A percentile compares a stretch with the other conserved stretches of the same genome.
These are phyloP conservation scores for Trypanosoma scelopori DNA, from an alignment of 208 protist species.

Conservation along the genomic window DNA sequence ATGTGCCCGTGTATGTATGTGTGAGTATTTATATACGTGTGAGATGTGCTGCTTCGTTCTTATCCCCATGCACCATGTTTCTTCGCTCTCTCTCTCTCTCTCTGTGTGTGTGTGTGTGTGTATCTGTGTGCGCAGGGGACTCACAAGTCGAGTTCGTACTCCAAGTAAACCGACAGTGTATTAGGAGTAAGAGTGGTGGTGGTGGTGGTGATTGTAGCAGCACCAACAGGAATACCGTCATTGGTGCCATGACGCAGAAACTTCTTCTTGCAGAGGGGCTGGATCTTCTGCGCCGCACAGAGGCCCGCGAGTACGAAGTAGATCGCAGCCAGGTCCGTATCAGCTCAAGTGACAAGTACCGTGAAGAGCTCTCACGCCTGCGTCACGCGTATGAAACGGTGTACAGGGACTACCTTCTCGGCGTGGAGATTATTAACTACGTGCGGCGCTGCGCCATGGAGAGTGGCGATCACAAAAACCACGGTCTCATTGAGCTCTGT, in stretches of 20 bases:
- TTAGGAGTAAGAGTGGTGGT: neutral
- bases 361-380: constrained; percentile 48
- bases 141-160: no score
- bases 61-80: no score
- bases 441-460: constrained; percentile 57
- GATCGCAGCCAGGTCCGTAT: constrained; percentile 54
- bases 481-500: constrained; percentile 62
- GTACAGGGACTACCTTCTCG: constrained; percentile 63
- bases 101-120: no score
- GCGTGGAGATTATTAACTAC: constrained; percentile 76
- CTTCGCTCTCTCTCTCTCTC: no score
- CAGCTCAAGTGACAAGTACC: constrained; percentile 38
- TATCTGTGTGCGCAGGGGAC: no score
- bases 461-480: constrained; percentile 25
- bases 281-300: constrained; percentile 69
- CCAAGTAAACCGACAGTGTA: neutral
- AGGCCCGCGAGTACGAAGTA: constrained; percentile 69
- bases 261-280: constrained; percentile 74
- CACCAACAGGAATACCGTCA: neutral
- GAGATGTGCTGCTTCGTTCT: no score
- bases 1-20: no score
- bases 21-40: no score
- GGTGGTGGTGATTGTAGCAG: neutral
- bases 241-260: constrained; percentile 66
- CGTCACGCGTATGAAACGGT: constrained; percentile 54